Percentiles rank a stretch among this genome's conserved stretches.
phyloP scores from a whole-genome alignment of 352 stramenopile genomes.

The Achlya hypogyna region DNA sequence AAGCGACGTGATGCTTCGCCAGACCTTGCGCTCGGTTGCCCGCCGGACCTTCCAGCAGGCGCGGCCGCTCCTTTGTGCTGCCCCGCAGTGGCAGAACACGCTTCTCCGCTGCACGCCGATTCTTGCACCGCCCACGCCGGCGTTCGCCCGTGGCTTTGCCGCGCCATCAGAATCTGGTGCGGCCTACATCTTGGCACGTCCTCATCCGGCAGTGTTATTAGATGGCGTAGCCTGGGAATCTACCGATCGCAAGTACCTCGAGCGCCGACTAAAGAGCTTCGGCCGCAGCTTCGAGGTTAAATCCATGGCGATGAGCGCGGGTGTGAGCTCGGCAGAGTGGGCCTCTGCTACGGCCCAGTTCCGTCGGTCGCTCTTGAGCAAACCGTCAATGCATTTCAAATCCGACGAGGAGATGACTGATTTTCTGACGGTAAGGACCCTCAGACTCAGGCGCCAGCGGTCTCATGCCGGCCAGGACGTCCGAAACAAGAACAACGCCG shows the following conservation, averaged over 20 bases:
- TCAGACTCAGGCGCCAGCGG: not conserved
- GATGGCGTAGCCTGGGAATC: not conserved
- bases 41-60: not conserved
- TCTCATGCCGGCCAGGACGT: constrained; percentile 27
- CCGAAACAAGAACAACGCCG: constrained; percentile 38
- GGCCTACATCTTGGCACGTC: not conserved
- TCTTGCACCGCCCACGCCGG: not conserved
- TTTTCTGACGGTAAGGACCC: constrained; percentile 27
- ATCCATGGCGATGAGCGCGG: constrained; percentile 50
- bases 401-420: constrained; percentile 44
- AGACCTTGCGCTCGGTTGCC: not conserved
- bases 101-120: not conserved
- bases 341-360: constrained; percentile 44
- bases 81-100: not conserved
- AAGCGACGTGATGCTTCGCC: not conserved
- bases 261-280: constrained; percentile 27
- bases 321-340: constrained; percentile 58
- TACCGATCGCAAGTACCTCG: constrained; percentile 6
- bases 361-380: constrained; percentile 46
- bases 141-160: too few relatives aligned
- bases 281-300: constrained; percentile 63
- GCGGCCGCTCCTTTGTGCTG: not conserved
- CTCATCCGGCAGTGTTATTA: not conserved
- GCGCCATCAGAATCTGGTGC: too few relatives aligned
- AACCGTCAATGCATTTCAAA: constrained; percentile 45